Evolutionary conservation across 352 stramenopile species (phyloP).

Genomic region (Phytophthora fragariaefolia): DNA sequence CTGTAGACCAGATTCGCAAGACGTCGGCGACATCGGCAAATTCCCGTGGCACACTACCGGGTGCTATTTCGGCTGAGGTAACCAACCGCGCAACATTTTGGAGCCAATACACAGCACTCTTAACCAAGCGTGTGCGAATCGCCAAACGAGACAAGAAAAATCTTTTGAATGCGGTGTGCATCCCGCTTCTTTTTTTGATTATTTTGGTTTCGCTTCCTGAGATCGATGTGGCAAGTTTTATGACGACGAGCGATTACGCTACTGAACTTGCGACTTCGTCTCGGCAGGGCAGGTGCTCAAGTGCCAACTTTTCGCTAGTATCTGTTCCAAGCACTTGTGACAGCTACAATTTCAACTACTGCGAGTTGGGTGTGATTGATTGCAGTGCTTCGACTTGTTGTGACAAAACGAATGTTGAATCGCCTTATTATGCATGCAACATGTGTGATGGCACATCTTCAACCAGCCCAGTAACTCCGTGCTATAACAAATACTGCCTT

Average conservation of each 20-base stretch:
- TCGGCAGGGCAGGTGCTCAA: conserved; percentile 38
- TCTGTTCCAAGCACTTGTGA: conserved; percentile 34
- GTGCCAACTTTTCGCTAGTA: conserved; percentile 31
- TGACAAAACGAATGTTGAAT: conserved; percentile 39
- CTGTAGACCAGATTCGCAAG: conserved; percentile 42
- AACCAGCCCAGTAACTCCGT: conserved; percentile 30
- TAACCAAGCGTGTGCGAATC: conserved; percentile 70
- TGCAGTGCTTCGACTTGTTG: conserved; percentile 56
- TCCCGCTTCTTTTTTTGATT: conserved; percentile 68
- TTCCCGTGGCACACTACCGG: conserved; percentile 30
- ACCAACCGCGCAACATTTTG: conserved; percentile 40
- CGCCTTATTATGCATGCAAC: conserved; percentile 57
- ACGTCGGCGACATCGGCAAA: conserved; percentile 47
- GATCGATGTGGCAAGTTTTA: conserved; percentile 65
- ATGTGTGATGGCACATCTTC: conserved; percentile 36
- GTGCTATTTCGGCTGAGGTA: conserved; percentile 27
- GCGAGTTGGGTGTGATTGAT: conserved; percentile 49
- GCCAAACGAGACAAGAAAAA: conserved; percentile 72
- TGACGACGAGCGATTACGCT: conserved; percentile 39
- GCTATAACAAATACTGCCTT: conserved; percentile 60
- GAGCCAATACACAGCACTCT: conserved; percentile 53
- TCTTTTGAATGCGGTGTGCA: conserved; percentile 58
- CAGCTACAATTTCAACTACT: conserved; percentile 47
- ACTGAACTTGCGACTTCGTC: conserved; percentile 28
- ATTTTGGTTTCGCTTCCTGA: conserved; percentile 57